A percentile compares a stretch with the other conserved stretches of the same genome.
Conservation (phyloP, 345 rosid genomes). For the Rhodomyrtus tomentosa region DNA sequence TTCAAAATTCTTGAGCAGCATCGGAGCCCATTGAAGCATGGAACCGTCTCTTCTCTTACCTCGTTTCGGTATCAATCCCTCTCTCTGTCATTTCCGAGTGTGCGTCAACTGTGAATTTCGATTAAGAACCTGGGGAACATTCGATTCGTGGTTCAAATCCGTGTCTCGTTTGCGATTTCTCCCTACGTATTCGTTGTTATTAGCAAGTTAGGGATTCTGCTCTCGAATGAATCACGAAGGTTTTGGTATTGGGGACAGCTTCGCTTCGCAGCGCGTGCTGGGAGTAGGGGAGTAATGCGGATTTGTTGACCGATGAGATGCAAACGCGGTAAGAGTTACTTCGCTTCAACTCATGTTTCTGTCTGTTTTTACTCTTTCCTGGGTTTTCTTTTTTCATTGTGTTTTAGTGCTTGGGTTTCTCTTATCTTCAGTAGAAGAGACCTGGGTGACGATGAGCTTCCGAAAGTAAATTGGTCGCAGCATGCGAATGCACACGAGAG, state of each 20-base stretch:
- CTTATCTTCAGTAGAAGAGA: background rate
- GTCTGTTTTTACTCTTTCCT: background rate
- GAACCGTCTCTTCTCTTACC: too few relatives aligned
- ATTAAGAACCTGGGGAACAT: background rate
- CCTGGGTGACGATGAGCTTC: conserved; percentile 21
- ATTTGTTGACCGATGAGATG: background rate
- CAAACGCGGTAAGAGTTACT: background rate
- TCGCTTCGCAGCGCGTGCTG: background rate
- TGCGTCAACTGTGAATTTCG: background rate
- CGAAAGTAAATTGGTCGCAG: conserved; percentile 64
- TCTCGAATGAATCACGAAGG: background rate
- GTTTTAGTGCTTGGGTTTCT: background rate
- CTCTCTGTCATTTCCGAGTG: background rate
- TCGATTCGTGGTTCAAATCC: background rate
- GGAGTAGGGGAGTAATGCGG: background rate
- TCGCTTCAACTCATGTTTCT: background rate
- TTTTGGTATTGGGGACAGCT: background rate
- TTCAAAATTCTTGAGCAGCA: background rate
- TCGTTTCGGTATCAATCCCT: background rate
- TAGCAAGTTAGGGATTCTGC: background rate
- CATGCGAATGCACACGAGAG: conserved; percentile 35
- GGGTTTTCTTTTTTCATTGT: background rate
- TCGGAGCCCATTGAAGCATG: too few relatives aligned
- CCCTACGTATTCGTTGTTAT: background rate
- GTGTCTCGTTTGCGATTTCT: background rate